Percentiles rank a stretch among this genome's conserved stretches.
These are phyloP conservation scores for Gynostemma pentaphyllum DNA, from an alignment of 306 rosid species.

Conservation along the genomic window DNA sequence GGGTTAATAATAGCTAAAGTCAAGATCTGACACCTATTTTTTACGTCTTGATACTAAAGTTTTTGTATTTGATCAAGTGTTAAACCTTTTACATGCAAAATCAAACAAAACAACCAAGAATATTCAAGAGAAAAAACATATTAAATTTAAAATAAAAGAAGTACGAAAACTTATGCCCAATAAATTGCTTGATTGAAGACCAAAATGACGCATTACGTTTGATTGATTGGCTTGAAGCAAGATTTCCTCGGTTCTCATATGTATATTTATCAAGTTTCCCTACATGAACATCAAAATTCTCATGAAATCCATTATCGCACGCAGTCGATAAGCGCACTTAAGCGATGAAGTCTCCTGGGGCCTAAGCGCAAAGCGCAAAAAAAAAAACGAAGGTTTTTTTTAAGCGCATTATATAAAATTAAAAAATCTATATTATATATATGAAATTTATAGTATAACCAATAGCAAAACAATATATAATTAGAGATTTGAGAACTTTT, in stretches of 20 bases:
- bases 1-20: background rate
- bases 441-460: too few species aligned
- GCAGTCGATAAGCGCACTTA: too few species aligned
- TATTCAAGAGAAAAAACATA: background rate
- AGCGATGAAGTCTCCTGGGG: too few species aligned
- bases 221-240: conserved; percentile 20
- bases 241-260: conserved; percentile 16
- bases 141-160: background rate
- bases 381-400: too few species aligned
- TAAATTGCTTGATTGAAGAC: conserved; percentile 43
- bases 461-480: too few species aligned
- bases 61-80: background rate
- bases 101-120: background rate
- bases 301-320: background rate
- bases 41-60: background rate
- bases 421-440: too few species aligned
- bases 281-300: conserved; percentile 16
- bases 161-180: conserved; percentile 43
- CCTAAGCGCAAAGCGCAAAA: too few species aligned
- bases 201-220: conserved; percentile 31
- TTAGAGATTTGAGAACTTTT: too few species aligned
- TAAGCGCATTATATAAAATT: too few species aligned
- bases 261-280: conserved; percentile 24
- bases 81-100: background rate
- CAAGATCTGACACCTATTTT: background rate